Base-by-base conservation (phyloP, 306 rosid species). In the Rosa rugosa region DNA sequence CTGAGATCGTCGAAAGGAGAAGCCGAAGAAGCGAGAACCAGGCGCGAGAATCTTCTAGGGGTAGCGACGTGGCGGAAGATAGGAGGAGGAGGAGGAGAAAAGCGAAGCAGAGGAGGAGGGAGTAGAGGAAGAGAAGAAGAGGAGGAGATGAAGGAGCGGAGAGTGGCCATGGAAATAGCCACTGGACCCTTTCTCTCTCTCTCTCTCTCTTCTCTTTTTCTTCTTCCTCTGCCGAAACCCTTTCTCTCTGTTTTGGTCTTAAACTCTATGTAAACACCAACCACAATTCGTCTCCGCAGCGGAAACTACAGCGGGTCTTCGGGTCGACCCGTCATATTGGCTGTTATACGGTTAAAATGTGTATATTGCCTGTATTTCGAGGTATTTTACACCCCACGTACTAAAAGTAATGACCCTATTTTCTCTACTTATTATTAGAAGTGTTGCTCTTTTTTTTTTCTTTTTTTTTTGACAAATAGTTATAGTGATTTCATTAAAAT, bases 131-230 rank as follows among this genome's bases (percentile, higher is more conserved):
- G 60, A 41, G 93, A 80, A 63, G 90, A 77, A 62, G 83, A 71
- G 65, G 76, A 80, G 77, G 80, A 84, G 89, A 87, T 72, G 80
- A 84, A 82, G 81, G 94, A 89, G 82, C 91, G 77, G 82, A 88
- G 86, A 92, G 94, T 79, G 81, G 98, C 94, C 98, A 94, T 91
- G 80, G 57, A 77, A 67, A 83, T 62, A 63, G 45, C 45, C 45
- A 42, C 45, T 7, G 45, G 8, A 31, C 36, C 36, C 36, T n/a
- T 47, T 27, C 53, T 13, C 45, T 49, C 56, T 36, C 74, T 42
- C 54, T 62, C 45, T 42, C 34, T 49, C 38, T 25, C 27, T 9
- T 70, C 49, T 50, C 38, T 79, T n/a, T 20, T n/a, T 18, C 31
- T 63, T 56, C 68, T 62, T 27, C 38, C 67, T 27, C 68, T 11